Base-by-base conservation (phyloP, 805 yeast genomes). In the Komagataella mondaviorum region DNA sequence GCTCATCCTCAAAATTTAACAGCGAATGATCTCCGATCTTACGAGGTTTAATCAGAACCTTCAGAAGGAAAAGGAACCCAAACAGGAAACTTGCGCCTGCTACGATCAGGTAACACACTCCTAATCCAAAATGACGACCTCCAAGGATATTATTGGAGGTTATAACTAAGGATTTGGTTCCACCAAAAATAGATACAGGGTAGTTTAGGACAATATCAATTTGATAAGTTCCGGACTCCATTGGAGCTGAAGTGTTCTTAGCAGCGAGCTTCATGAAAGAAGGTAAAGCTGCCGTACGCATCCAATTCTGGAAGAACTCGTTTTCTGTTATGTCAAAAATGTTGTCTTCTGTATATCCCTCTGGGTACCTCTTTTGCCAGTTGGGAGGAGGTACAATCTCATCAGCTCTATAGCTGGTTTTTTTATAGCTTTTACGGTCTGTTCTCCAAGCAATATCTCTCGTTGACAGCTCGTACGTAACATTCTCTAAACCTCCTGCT, bases 281-380 rank as follows among this genome's bases (percentile, higher is more conserved):
- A 23, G 98, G 95, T 55, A 91, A 71, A 0, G 95, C 96, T 0
- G 98, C 96, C 1, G 97, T 89, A 60, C 95, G 80, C 97, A 91
- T 91, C 99, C 99, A 91, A 65, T 89, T 91, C 71, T 89, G 96
- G 59, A 91, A 77, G 56, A 82, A 82, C 62, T 88, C 91, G 88
- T 93, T 82, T 44, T 68, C 63, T 2, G 86, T 74, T 48, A 91
- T 63, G 61, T 86, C 83, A 2, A 95, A 96, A 54, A 91, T 59
- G 64, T 88, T 88, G 5, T 78, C 78, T 39, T 77, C 81, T n/a
- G 85, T 88, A 68, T 93, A 91, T 0, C 98, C 98, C 54, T 89
- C 68, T 1, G 98, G 98, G 64, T 67, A 91, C 68, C 61, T 70
- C 55, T 77, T 74, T 45, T 68, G 71, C 99, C 99, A 91, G 68